Evolutionary conservation across 768 basidiomycete genomes (phyloP).

Genomic region (Goffeauzyma gilvescens): DNA sequence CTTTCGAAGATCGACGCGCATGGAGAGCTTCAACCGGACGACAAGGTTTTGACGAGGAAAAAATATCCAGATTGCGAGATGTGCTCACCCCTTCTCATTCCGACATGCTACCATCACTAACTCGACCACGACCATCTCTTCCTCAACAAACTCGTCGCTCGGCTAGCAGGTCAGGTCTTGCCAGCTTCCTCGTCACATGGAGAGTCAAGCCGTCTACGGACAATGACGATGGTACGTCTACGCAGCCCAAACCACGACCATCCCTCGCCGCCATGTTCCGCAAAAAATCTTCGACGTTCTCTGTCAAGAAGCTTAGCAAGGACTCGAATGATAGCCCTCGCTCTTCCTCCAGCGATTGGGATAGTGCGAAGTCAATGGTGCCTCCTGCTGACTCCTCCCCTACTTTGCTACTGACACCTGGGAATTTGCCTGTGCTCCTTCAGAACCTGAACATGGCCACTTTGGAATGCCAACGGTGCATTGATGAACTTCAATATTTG

Average conservation of each 20-base stretch:
- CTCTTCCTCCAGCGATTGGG: neutral
- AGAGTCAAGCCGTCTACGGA: neutral
- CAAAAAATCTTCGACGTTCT: neutral
- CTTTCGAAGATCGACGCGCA: neutral
- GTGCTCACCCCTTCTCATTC: neutral
- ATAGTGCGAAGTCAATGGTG: neutral
- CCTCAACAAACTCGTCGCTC: neutral
- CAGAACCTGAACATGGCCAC: neutral
- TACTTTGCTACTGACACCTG: no score
- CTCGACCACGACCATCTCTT: neutral
- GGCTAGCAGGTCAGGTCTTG: neutral
- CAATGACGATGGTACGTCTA: neutral
- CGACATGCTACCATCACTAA: neutral
- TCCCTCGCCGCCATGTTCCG: neutral
- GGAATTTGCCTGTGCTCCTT: no score
- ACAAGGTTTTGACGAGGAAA: neutral
- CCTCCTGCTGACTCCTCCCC: no score
- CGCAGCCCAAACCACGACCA: no score
- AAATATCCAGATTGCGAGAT: neutral
- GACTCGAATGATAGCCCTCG: neutral
- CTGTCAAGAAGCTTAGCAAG: neutral
- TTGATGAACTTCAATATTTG: neutral
- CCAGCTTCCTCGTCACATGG: neutral
- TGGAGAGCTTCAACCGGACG: slow-evolving; percentile 1
- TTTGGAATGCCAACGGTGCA: neutral